A percentile compares a stretch with the other conserved stretches of the same genome.
Conservation (phyloP, 1,139 yeast species). For the Pichia sp. region DNA sequence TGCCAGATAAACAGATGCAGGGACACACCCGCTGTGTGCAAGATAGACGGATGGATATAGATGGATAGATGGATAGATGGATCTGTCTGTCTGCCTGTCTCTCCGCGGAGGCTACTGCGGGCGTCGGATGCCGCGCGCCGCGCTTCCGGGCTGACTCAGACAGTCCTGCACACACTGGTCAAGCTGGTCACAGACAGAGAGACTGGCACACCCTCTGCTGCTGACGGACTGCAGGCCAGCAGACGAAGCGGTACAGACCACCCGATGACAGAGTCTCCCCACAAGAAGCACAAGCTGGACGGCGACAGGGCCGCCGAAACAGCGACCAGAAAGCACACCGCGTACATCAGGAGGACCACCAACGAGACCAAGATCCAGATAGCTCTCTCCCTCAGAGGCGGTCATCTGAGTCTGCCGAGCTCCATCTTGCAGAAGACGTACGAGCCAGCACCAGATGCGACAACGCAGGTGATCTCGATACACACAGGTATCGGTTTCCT, state of each 20-base stretch:
- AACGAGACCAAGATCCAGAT: constrained; percentile 93
- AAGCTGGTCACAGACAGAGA: too few relatives aligned
- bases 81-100: too few relatives aligned
- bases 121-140: too few relatives aligned
- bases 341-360: constrained; percentile 63
- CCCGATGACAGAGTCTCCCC: constrained; percentile 3
- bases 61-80: too few relatives aligned
- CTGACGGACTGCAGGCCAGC: background rate
- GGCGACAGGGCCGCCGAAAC: constrained; percentile 12
- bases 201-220: too few relatives aligned
- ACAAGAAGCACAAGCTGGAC: constrained; percentile 14
- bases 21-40: too few relatives aligned
- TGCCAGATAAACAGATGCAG: too few relatives aligned
- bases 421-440: constrained; percentile 37
- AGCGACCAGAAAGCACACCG: constrained; percentile 29
- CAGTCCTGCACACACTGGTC: too few relatives aligned
- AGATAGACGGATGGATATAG: too few relatives aligned
- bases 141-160: too few relatives aligned
- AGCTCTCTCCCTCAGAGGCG: constrained; percentile 81
- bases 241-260: background rate
- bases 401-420: constrained; percentile 51
- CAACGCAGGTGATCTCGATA: constrained; percentile 63
- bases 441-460: constrained; percentile 11
- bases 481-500: constrained; percentile 92
- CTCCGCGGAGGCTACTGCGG: too few relatives aligned